Percentiles rank a stretch among this genome's conserved stretches.
phyloP scores from a whole-genome alignment of 129 eudicot species.

The Flaveria brownii region DNA sequence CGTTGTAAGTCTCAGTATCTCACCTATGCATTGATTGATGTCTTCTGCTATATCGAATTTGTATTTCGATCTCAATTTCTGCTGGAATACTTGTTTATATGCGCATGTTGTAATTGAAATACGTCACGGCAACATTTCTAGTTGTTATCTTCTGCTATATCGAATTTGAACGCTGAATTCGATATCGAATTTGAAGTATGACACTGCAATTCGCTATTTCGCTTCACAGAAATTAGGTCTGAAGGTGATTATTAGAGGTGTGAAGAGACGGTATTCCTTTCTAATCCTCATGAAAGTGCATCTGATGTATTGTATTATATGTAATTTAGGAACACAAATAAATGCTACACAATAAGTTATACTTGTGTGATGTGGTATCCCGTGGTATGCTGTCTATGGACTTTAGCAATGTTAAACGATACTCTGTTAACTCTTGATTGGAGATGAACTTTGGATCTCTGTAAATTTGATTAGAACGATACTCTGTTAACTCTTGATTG shows the following conservation, averaged over 20 bases:
- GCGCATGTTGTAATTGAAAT: not conserved
- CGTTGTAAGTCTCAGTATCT: constrained; percentile 53
- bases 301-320: not conserved
- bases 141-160: too few relatives aligned
- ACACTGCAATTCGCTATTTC: too few relatives aligned
- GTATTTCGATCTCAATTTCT: not conserved
- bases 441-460: not conserved
- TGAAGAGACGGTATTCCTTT: not conserved
- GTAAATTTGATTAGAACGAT: not conserved
- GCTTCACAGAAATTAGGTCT: not conserved
- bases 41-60: not conserved
- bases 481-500: not conserved
- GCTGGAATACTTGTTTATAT: not conserved
- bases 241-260: not conserved
- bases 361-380: not conserved
- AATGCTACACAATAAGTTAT: not conserved
- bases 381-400: not conserved
- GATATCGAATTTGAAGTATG: too few relatives aligned
- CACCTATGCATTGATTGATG: not conserved
- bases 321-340: not conserved
- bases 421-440: not conserved
- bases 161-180: too few relatives aligned
- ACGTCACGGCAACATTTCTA: not conserved
- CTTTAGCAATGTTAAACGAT: not conserved
- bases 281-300: not conserved